Evolutionary conservation across 192 early-diverging fungal species (phyloP).

Genomic region (Umbelopsis sp.): DNA sequence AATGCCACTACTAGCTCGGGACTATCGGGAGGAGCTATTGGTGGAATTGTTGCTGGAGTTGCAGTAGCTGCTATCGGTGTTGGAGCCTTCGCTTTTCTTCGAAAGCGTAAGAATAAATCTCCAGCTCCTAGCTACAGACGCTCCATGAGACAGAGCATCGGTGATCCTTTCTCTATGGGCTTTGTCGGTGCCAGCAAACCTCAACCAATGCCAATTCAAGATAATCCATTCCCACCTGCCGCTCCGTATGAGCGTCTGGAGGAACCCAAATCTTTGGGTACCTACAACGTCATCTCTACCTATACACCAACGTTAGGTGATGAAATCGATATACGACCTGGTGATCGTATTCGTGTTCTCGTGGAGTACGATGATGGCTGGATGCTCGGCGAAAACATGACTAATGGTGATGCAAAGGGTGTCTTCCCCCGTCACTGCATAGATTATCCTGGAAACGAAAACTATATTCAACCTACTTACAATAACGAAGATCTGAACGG

Average conservation of each 20-base stretch:
- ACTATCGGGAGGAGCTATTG: conserved; percentile 28
- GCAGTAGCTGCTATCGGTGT: conserved; percentile 24
- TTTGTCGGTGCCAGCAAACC: conserved; percentile 27
- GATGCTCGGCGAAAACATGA: conserved; percentile 55
- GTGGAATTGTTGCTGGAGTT: conserved; percentile 29
- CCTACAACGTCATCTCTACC: conserved; percentile 45
- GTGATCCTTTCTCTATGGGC: conserved; percentile 36
- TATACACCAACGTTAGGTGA: conserved; percentile 57
- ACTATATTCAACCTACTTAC: not conserved
- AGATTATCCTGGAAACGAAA: conserved; percentile 25
- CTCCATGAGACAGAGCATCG: not conserved
- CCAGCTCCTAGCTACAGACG: not conserved
- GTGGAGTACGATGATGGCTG: conserved; percentile 64
- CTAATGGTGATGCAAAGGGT: conserved; percentile 46
- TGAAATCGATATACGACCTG: conserved; percentile 55
- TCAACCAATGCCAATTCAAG: conserved; percentile 13
- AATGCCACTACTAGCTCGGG: not conserved
- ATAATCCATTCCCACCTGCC: not conserved
- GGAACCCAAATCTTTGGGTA: conserved; percentile 41
- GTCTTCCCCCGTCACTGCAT: conserved; percentile 60
- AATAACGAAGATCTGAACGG: not conserved
- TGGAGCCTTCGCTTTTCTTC: conserved; percentile 26
- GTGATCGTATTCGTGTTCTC: conserved; percentile 54
- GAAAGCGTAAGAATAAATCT: conserved; percentile 1
- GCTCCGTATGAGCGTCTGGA: conserved; percentile 13